Percentiles rank a stretch among this genome's conserved stretches.
Conservation (phyloP, 257 asterid genomes). For the Solanum habrochaites region DNA sequence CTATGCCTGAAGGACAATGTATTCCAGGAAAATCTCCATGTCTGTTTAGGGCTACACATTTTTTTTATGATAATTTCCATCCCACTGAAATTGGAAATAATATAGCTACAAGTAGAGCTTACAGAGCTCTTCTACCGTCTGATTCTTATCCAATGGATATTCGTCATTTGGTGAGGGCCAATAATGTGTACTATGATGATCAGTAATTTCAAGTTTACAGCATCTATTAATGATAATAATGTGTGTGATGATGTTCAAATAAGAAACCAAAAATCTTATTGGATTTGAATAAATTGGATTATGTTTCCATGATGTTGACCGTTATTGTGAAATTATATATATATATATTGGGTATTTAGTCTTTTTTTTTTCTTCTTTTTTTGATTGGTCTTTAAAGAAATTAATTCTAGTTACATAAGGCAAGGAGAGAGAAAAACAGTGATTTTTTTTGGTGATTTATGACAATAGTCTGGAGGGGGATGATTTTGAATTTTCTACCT, state of each 20-base stretch:
- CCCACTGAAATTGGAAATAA: slow-evolving; percentile 1
- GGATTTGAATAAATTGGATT: not conserved
- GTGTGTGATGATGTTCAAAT: not conserved
- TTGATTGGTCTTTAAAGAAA: not conserved
- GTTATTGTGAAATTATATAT: not conserved
- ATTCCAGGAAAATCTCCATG: slow-evolving; percentile 11
- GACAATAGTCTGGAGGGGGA: too few species aligned
- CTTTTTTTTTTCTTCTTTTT: not conserved
- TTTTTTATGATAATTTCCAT: slow-evolving; percentile 23
- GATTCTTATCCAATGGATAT: slow-evolving; percentile 32
- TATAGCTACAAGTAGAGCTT: slow-evolving; percentile 14
- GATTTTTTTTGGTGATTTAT: accelerated
- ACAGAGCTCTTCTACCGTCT: not conserved
- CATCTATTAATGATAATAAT: not conserved
- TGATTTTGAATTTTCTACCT: accelerated
- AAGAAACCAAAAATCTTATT: not conserved
- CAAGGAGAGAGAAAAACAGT: not conserved
- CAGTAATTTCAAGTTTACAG: not conserved
- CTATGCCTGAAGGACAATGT: slow-evolving; percentile 7
- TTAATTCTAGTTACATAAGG: not conserved
- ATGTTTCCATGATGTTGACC: not conserved
- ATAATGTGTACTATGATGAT: not conserved
- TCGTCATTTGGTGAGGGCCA: not conserved
- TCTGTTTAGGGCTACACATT: slow-evolving; percentile 6
- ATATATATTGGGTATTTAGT: not conserved